Evolutionary conservation across 192 early-diverging fungal genomes (phyloP).

Genomic region (Entophlyctis helioformis): DNA sequence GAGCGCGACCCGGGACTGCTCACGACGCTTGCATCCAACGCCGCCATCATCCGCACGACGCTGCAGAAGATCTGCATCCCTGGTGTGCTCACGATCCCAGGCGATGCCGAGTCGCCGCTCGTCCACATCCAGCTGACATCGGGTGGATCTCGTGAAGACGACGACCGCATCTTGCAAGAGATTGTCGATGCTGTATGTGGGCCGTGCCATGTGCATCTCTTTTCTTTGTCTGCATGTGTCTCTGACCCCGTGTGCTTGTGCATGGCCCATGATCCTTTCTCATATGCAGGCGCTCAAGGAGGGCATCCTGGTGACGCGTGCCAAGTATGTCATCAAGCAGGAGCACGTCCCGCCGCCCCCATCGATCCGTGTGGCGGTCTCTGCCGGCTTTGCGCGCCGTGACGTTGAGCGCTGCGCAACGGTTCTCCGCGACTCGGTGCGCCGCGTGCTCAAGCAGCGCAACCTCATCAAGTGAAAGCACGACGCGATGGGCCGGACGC

Average conservation of each 20-base stretch:
- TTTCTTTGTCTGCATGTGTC: conserved; percentile 68
- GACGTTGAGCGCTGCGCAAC: too few relatives aligned
- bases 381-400: too few relatives aligned
- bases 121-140: conserved; percentile 53
- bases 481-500: too few relatives aligned
- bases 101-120: conserved; percentile 47
- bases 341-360: too few relatives aligned
- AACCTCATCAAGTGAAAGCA: too few relatives aligned
- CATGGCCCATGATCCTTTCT: too few relatives aligned
- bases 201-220: conserved; percentile 8
- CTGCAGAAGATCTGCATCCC: conserved; percentile 37
- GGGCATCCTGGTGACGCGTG: conserved; percentile 73
- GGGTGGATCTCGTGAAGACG: conserved; percentile 34
- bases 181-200: conserved; percentile 48
- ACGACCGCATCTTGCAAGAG: conserved; percentile 57
- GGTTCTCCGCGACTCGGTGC: too few relatives aligned
- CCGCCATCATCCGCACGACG: conserved; percentile 40
- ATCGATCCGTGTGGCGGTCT: too few relatives aligned
- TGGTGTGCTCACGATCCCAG: conserved; percentile 22
- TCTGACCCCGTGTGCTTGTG: conserved; percentile 23
- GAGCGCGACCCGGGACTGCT: conserved; percentile 33
- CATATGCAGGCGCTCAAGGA: conserved; percentile 66
- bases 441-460: too few relatives aligned
- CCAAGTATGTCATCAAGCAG: conserved; percentile 77
- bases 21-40: conserved; percentile 50